Conservation (phyloP, 345 rosid genomes). For the Carallia pectinifolia region DNA sequence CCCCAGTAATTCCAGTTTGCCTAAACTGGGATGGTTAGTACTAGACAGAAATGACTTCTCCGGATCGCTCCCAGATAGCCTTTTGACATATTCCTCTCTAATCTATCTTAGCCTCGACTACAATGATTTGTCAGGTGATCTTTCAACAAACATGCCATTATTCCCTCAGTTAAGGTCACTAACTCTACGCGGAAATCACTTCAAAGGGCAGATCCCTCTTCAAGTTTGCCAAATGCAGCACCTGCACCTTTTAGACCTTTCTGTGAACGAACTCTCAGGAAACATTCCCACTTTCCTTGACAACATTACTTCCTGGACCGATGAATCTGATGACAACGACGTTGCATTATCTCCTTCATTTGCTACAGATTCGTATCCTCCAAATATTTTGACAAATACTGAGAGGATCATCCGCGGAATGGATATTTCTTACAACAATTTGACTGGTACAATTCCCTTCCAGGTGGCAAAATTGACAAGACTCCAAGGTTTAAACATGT, state of each 20-base stretch:
- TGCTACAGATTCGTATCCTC: background rate
- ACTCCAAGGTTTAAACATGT: background rate
- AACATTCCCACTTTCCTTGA: constrained; percentile 17
- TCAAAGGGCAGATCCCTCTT: constrained; percentile 2
- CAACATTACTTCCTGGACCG: constrained; percentile 8
- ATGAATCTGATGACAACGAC: background rate
- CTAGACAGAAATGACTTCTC: constrained; percentile 8
- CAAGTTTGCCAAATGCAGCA: constrained; percentile 16
- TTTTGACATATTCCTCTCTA: background rate
- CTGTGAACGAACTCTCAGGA: constrained; percentile 12
- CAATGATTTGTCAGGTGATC: constrained; percentile 20
- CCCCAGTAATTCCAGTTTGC: constrained; percentile 14
- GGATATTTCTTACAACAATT: constrained; percentile 14
- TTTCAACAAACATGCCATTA: constrained; percentile 5
- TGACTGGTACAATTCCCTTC: constrained; percentile 19
- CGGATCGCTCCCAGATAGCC: background rate
- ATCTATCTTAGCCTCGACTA: background rate
- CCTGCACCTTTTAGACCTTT: constrained; percentile 10
- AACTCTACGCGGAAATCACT: background rate
- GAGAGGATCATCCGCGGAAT: background rate
- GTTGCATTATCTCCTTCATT: background rate
- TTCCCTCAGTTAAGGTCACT: background rate
- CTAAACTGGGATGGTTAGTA: background rate
- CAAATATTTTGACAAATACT: background rate
- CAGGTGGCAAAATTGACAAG: background rate